Evolutionary conservation across 2,329 filamentous ascomycete species (phyloP), one percentile per base, ranked within the genome.

Genomic region (Conoideocrella luteorostrata): DNA sequence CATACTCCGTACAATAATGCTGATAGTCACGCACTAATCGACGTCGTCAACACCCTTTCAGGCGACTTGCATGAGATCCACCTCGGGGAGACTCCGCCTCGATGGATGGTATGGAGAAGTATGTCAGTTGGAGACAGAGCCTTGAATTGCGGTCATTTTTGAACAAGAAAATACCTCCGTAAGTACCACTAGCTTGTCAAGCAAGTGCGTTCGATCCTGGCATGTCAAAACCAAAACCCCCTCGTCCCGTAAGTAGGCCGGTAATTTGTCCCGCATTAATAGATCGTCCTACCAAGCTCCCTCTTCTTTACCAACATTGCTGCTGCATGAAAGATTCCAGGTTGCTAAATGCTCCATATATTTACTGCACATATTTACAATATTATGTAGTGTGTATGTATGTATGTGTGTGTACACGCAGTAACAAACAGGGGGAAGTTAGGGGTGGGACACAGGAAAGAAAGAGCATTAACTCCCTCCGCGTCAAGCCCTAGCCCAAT

Each of bases 11-110:
- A 9, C 10, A 12, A n/a, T 13, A 12, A 10, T 11, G 30, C 26
- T 18, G 36, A 33, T 23, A 23, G 35, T 30, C 9, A n/a, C 32
- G 28, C 29, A 24, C 26, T 37, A 37, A 33, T 39, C 21, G 26
- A 34, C 41, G 35, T 36, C 44, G 17, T 23, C 29, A 35, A 13
- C 15, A 30, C 32, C 40, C 13, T 26, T 43, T 46, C 23, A 4
- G 36, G 40, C 40, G 40, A 37, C 35, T 30, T 43, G 44, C 44
- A 43, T 21, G 15, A 12, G 44, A 15, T 43, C 44, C 44, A 36
- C 44, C 40, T 35, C 9, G 29, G 29, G 23, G 17, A 43, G 12
- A 32, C 39, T 46, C 44, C 40, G 29, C 29, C 33, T 23, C 24
- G 34, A 43, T 37, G 35, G 15, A 13, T 9, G 18, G 33, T n/a